These are phyloP conservation scores for Aureobasidium namibiae DNA, from an alignment of 2,329 filamentous ascomycete genomes.

Conservation along the genomic window DNA sequence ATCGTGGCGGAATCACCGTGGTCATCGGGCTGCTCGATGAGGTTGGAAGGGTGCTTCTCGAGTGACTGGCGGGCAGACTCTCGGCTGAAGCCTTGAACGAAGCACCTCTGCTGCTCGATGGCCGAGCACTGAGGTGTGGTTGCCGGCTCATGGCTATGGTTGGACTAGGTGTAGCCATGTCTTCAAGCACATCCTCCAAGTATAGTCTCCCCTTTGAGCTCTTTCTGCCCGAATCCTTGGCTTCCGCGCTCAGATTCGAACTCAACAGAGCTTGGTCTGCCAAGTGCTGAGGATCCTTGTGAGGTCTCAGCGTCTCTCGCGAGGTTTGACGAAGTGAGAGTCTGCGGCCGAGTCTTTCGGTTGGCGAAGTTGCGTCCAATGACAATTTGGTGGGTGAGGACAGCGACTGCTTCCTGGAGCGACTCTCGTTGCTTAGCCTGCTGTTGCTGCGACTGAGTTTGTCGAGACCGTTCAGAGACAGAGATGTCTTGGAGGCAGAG, in stretches of 20 bases:
- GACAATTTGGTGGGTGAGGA: constrained; percentile 17
- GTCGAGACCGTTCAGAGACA: constrained; percentile 43
- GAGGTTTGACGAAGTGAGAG: neutral
- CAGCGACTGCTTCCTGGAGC: constrained; percentile 18
- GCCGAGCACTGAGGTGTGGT: neutral
- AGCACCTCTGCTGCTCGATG: neutral
- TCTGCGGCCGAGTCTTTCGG: neutral
- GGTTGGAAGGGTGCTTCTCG: neutral
- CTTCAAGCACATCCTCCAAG: constrained; percentile 20
- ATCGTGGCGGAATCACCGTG: neutral
- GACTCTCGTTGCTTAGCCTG: constrained; percentile 24
- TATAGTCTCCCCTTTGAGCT: constrained; percentile 29
- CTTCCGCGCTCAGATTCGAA: neutral
- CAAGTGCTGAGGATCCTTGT: neutral
- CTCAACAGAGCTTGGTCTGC: constrained; percentile 7
- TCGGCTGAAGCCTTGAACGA: neutral
- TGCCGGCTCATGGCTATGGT: neutral
- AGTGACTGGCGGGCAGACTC: neutral
- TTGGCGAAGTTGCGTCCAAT: constrained; percentile 8
- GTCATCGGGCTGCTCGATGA: neutral
- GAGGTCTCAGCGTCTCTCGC: neutral
- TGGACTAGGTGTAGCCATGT: constrained; percentile 6
- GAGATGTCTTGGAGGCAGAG: constrained; percentile 13
- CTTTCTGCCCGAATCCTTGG: neutral
- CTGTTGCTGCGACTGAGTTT: constrained; percentile 49